Percentiles rank a stretch among this genome's conserved stretches.
Evolutionary conservation across 305 asterid species (phyloP).

Genomic region (Euphrasia arctica): DNA sequence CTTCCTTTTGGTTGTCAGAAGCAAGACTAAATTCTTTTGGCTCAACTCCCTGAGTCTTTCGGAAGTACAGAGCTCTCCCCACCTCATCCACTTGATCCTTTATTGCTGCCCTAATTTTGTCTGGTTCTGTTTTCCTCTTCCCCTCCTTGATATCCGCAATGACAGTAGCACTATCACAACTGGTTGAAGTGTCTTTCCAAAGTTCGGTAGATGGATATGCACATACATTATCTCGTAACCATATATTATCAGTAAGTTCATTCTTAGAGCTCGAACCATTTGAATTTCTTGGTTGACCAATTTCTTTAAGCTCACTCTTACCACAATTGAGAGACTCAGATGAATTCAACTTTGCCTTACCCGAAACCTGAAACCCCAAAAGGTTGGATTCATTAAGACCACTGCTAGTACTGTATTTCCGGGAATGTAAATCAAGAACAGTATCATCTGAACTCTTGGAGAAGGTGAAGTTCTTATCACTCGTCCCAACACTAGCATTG

Average conservation of each 20-base stretch:
- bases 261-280: slow-evolving; percentile 40
- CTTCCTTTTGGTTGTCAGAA: slow-evolving; percentile 70
- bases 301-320: slow-evolving; percentile 54
- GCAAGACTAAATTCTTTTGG: slow-evolving; percentile 48
- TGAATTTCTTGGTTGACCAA: slow-evolving; percentile 40
- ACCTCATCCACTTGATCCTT: slow-evolving; percentile 83
- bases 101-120: slow-evolving; percentile 49
- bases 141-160: slow-evolving; percentile 53
- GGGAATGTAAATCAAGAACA: slow-evolving; percentile 53
- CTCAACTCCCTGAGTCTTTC: slow-evolving; percentile 53
- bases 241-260: slow-evolving; percentile 37
- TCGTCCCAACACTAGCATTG: slow-evolving; percentile 49
- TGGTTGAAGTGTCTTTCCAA: slow-evolving; percentile 67
- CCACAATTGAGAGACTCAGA: slow-evolving; percentile 45
- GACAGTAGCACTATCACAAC: slow-evolving; percentile 42
- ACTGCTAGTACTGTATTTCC: slow-evolving; percentile 43
- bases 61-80: slow-evolving; percentile 68
- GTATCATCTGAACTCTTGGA: slow-evolving; percentile 57
- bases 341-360: slow-evolving; percentile 38
- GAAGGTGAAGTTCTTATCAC: slow-evolving; percentile 51
- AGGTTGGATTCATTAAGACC: slow-evolving; percentile 39
- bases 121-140: slow-evolving; percentile 52
- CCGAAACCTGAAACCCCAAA: slow-evolving; percentile 55
- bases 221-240: slow-evolving; percentile 46
- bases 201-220: slow-evolving; percentile 41